Evolutionary conservation across 805 yeast species (phyloP), one percentile per base, ranked within the genome.

Genomic region (Jamesozyma jinghongensis): DNA sequence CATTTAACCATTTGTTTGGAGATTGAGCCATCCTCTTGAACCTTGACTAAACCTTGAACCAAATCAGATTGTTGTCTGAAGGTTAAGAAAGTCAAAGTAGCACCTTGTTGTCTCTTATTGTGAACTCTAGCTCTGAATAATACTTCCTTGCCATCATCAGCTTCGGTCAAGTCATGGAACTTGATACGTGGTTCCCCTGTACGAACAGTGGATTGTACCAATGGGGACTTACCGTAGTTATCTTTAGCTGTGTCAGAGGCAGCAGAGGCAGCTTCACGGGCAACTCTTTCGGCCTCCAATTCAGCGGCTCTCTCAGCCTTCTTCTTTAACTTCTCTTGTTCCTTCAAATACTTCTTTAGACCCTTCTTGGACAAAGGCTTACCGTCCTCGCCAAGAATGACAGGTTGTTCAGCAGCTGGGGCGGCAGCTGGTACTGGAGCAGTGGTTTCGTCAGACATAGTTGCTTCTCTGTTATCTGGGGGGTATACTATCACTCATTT

Each of bases 1-100:
- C 96, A 92, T 68, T 92, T 92, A 51, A 88, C 94, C 90, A 92
- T 84, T 63, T 83, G 95, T 68, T 92, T 92, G 39, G 95, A 84
- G 36, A 92, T 73, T 35, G 80, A 67, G 10, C 67, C 69, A 48
- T 78, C 79, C 47, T 78, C 79, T 55, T 77, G 76, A 46, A 83
- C 81, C 59, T 81, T 85, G 48, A 88, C 70, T 47, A 92, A 72
- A 44, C 83, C 95, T 71, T 90, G 97, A 55, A 88, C 76, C 56
- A 81, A 67, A 45, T 76, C 75, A 41, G 75, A 71, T 68, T 86
- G 95, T 70, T 92, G 98, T 70, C 99, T 83, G 54, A 92, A 78
- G 19, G 94, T 78, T 54, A 90, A 67, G 64, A 92, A 92, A 40
- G 84, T 75, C 82, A 92, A 79, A 49, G 94, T 87, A 56, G 94